Conservation (phyloP, 805 yeast genomes). For the Kluyveromyces starmeri region DNA sequence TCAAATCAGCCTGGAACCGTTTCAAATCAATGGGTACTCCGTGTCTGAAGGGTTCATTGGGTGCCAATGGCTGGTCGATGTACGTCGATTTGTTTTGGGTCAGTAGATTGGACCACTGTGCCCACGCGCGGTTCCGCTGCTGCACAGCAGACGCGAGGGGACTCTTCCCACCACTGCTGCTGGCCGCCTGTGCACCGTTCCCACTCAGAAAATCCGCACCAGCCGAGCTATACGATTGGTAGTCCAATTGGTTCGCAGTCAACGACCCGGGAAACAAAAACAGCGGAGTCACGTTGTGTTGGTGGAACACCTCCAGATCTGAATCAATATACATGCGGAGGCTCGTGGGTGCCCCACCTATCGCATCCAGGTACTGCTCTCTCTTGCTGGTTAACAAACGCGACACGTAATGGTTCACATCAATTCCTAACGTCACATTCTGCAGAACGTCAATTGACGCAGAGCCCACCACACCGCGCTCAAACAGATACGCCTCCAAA, state of each 20-base stretch:
- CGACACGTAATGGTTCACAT: slow-evolving; percentile 69
- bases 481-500: slow-evolving; percentile 60
- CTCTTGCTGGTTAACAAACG: slow-evolving; percentile 50
- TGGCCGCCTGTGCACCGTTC: slow-evolving; percentile 9
- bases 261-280: slow-evolving; percentile 69
- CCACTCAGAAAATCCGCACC: slow-evolving; percentile 16
- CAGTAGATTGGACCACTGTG: slow-evolving; percentile 29
- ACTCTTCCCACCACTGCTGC: slow-evolving; percentile 12
- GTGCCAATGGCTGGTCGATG: slow-evolving; percentile 28
- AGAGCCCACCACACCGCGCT: slow-evolving; percentile 51
- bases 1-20: slow-evolving; percentile 46
- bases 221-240: slow-evolving; percentile 20
- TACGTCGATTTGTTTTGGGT: slow-evolving; percentile 27
- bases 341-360: slow-evolving; percentile 73
- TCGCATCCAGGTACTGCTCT: slow-evolving; percentile 64
- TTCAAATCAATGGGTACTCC: slow-evolving; percentile 41
- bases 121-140: slow-evolving; percentile 43
- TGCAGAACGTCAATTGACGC: slow-evolving; percentile 56
- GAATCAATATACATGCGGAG: slow-evolving; percentile 46
- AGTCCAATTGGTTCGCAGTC: slow-evolving; percentile 29
- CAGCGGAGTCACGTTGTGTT: slow-evolving; percentile 61
- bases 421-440: slow-evolving; percentile 71
- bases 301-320: slow-evolving; percentile 54
- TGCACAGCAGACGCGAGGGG: slow-evolving; percentile 26
- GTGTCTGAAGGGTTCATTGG: slow-evolving; percentile 45